Evolutionary conservation across 768 basidiomycete genomes (phyloP), one percentile per base, ranked within the genome.

Genomic region (Tulasnella sp.): DNA sequence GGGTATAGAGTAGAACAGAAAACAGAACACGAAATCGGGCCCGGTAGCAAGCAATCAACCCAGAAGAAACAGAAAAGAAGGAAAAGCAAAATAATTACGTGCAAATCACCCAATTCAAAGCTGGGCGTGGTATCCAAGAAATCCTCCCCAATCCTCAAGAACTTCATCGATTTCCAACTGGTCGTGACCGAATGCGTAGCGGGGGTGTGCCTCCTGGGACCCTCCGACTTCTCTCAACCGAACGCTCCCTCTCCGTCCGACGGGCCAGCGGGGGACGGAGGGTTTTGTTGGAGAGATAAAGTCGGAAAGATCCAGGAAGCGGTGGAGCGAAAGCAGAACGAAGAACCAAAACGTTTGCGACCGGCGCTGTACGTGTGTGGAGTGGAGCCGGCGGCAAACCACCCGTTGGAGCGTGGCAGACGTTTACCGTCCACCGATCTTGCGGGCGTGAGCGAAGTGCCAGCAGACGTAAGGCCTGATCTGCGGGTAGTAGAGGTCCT

Each of bases 401-500:
- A 52, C 47, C 47, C 47, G 47, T n/a, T 22, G 1, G 42, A 52
- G n/a, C 47, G 42, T 12, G 26, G 47, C n/a, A 22, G 26, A 52
- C 11, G 7, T 42, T 52, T 37, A 72, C 70, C 70, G 70, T 6
- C 63, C 52, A 42, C 34, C 29, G 65, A 19, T 52, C 68, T 76
- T 76, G 65, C 71, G 47, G 41, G 86, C 88, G 74, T 89, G 84
- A 2, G 85, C 86, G 62, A 90, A 85, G 76, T 89, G 86, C 42
- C 90, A 79, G 40, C 83, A 84, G 62, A 83, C 79, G 14, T 85
- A 87, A 26, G 84, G 81, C 35, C 82, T 80, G 74, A 83, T 83
- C 16, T 84, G 78, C 1, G 88, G 86, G 70, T 86, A 83, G 75
- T 90, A 90, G 14, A 90, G 80, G 76, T 90, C 89, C 44, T 83